Base-by-base conservation (phyloP, 345 rosid genomes). In the Nasturtium officinale region DNA sequence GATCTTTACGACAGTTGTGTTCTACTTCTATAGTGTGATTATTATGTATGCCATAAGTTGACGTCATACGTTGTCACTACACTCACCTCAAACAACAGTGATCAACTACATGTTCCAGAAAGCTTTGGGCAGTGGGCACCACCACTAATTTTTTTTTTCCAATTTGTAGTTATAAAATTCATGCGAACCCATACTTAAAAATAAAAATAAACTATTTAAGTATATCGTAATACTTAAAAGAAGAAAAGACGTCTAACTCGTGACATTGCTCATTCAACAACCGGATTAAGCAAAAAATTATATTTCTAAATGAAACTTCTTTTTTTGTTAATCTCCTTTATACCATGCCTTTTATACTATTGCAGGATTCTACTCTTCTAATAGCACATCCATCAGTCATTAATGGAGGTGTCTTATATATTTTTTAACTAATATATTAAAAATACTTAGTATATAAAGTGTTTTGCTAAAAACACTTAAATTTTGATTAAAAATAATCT, bases 1-100 rank as follows among this genome's bases (percentile, higher is more conserved):
- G 52, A 67, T 60, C 2, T 48, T 51, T 15, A 18, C 29, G 45
- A 62, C 61, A 29, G 32, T 43, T 43, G 51, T 38, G 4, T 26
- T 68, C 50, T 16, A 43, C 33, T 26, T 68, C 50, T 16, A 43
- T 43, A 60, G 5, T 30, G 50, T 8, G 68, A 60, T 60, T 51
- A 75, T 61, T 10, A 29, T 37, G 48, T 52, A 52, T 23, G 61
- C 68, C 73, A 75, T 75, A 52, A 30, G 78, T 50, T 61, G 52
- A 68, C 74, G 69, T 75, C 78, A 50, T 32, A 42, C 37, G 63
- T 68, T 40, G 64, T 63, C 79, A 75, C 74, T 75, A 61, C 21
- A 53, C 64, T 61, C 64, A 52, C 74, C 30, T 61, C 56, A 61
- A 61, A 43, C 48, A 30, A 28, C 67, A 59, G 46, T 51, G 54